Evolutionary conservation across 352 stramenopile species (phyloP).

Genomic region (Phytophthora sansomeana): DNA sequence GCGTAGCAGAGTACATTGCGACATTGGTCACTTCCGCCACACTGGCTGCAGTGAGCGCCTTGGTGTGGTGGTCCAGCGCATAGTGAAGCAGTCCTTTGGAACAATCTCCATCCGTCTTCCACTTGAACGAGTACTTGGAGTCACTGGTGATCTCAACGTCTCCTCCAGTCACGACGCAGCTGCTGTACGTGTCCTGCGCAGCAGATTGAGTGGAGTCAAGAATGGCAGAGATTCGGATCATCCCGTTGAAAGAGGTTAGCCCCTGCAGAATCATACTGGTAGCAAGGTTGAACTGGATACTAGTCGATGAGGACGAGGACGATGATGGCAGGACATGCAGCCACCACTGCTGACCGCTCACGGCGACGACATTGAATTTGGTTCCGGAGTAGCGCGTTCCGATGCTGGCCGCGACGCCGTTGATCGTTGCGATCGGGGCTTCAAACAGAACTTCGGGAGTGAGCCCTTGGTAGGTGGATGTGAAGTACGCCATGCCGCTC

Average conservation of each 20-base stretch:
- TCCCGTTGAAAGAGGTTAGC: slow-evolving; percentile 46
- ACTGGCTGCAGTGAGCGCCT: slow-evolving; percentile 53
- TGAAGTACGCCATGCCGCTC: slow-evolving; percentile 82
- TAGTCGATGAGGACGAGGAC: slow-evolving; percentile 15
- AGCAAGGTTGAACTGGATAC: slow-evolving; percentile 48
- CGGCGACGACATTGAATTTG: slow-evolving; percentile 60
- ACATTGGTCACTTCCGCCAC: slow-evolving; percentile 46
- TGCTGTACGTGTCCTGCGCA: slow-evolving; percentile 69
- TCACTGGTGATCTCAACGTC: slow-evolving; percentile 52
- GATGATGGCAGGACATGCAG: slow-evolving; percentile 53
- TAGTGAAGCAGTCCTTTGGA: slow-evolving; percentile 68
- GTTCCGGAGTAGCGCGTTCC: slow-evolving; percentile 44
- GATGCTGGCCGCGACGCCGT: slow-evolving; percentile 34
- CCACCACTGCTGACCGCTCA: slow-evolving; percentile 66
- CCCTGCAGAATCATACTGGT: slow-evolving; percentile 56
- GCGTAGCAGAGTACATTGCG: slow-evolving; percentile 56
- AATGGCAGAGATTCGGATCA: slow-evolving; percentile 55
- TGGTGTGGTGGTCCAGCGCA: slow-evolving; percentile 63
- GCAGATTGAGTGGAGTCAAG: slow-evolving; percentile 46
- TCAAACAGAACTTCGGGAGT: slow-evolving; percentile 61
- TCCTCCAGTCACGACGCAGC: slow-evolving; percentile 67
- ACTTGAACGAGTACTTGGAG: slow-evolving; percentile 65
- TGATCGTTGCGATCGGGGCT: slow-evolving; percentile 65
- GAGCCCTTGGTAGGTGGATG: slow-evolving; percentile 58
- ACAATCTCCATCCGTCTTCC: slow-evolving; percentile 64